phyloP scores from a whole-genome alignment of 371 early-diverging fungal species.

The Parasitella parasitica region DNA sequence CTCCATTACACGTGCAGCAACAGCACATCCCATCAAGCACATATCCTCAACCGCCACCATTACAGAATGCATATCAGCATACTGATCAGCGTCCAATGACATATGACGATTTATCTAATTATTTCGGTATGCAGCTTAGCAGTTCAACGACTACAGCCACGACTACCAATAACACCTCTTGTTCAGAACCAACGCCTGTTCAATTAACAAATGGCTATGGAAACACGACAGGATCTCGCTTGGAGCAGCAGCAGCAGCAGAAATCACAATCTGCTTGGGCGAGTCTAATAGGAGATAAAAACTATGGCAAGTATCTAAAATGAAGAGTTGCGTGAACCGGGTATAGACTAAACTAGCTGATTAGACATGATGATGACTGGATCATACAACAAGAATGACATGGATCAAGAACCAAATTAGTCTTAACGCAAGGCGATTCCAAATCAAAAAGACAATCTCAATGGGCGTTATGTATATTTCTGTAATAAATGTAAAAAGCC shows the following conservation, averaged over 20 bases:
- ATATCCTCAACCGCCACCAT: background rate
- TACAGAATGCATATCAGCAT: background rate
- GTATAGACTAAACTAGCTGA: background rate
- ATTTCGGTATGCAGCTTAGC: constrained; percentile 4
- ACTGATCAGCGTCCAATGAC: background rate
- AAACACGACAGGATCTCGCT: background rate
- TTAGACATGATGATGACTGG: constrained; percentile 24
- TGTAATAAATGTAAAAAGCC: too few species aligned
- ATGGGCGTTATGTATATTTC: too few species aligned
- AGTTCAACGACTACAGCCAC: background rate
- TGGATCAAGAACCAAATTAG: background rate
- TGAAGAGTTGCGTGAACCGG: background rate
- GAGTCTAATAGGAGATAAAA: constrained; percentile 8
- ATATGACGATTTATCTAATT: constrained; percentile 9
- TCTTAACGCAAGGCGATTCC: too few species aligned
- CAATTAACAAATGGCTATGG: constrained; percentile 17
- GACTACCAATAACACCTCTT: background rate
- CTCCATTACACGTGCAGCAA: background rate
- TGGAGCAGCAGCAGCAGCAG: background rate
- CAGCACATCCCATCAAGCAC: background rate
- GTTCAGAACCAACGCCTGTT: background rate
- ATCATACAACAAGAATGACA: constrained; percentile 3
- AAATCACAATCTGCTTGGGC: background rate
- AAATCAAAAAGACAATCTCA: too few species aligned
- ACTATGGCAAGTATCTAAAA: constrained; percentile 2